Base-by-base conservation (phyloP, 2,329 filamentous ascomycete genomes). In the Verticillium nubilum region DNA sequence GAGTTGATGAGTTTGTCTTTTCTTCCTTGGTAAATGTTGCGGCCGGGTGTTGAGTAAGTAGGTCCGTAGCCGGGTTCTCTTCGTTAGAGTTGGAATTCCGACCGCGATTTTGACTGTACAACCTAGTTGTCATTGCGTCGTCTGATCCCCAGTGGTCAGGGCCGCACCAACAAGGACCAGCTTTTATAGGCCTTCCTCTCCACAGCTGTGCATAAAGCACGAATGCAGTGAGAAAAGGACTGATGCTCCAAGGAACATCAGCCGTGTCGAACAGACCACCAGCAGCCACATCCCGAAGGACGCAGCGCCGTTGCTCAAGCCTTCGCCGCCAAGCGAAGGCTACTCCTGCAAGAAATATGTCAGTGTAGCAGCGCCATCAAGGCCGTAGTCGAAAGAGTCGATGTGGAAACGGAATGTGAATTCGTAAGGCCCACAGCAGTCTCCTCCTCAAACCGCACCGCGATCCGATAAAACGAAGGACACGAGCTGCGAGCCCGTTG, bases 211-310 rank as follows among this genome's bases (percentile, higher is more conserved):
- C 80, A 59, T 72, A 61, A 74, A 76, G 79, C 76, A 72, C 67
- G 69, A 72, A 66, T 74, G 77, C 74, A 81, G 79, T 80, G 81
- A 83, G 81, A 79, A 82, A 82, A 81, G 72, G 68, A 12, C n/a
- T 4, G 42, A 9, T 50, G 19, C 42, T 50, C 42, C 42, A 33
- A 54, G 12, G 29, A 47, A 28, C 35, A 28, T 25, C 35, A 27
- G 35, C 54, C 54, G 27, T 27, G 54, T 28, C 29, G 31, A 31
- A 23, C 17, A n/a, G 19, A 50, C n/a, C 19, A 19, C 10, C 42
- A 50, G n/a, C 42, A 50, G 7, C 19, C 9, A 12, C 42, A 19
- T 12, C 42, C 42, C 42, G 7, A 50, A 50, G 12, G 42, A 4
- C 42, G 5, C 10, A 23, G 19, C 42, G n/a, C n/a, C 19, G 42